Percentiles rank a stretch among this genome's conserved stretches.
These are phyloP conservation scores for Thermothielavioides terrestris DNA, from an alignment of 495 filamentous ascomycete species.

Conservation along the genomic window DNA sequence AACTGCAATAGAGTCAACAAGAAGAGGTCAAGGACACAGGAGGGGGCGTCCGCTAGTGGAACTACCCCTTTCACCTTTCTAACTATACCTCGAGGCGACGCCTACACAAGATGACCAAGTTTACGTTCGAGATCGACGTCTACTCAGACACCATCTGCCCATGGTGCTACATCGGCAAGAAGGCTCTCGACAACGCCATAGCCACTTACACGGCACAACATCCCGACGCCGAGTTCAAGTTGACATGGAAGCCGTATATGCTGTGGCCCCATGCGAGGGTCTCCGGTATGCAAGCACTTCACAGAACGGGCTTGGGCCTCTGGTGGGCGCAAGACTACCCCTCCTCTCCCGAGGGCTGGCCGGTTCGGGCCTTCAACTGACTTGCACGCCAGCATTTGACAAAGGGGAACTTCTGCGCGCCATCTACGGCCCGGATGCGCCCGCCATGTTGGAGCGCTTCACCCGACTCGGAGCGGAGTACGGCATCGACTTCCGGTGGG, in stretches of 20 bases:
- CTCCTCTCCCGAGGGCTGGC: not conserved
- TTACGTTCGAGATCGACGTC: constrained; percentile 56
- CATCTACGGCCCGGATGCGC: constrained; percentile 9
- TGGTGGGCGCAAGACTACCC: not conserved
- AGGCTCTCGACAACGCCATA: constrained; percentile 62
- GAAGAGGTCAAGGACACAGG: too few species aligned
- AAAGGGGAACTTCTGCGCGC: constrained; percentile 8
- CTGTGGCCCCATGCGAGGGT: constrained; percentile 55
- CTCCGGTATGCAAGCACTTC: constrained; percentile 7
- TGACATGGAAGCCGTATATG: constrained; percentile 69
- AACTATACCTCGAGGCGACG: too few species aligned
- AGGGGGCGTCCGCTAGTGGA: too few species aligned
- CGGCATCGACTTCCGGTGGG: constrained; percentile 62
- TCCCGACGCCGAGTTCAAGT: constrained; percentile 53
- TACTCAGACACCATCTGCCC: constrained; percentile 75
- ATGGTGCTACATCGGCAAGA: constrained; percentile 77
- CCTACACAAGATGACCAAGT: constrained; percentile 23
- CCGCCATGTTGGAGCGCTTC: constrained; percentile 15
- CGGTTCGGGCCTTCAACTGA: not conserved
- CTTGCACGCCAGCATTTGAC: constrained; percentile 5
- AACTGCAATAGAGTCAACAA: too few species aligned
- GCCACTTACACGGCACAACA: constrained; percentile 45
- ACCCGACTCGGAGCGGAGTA: constrained; percentile 7
- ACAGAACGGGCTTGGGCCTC: not conserved
- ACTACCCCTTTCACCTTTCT: too few species aligned